Conservation (phyloP, 1,139 yeast genomes). For the Meyerozyma guilliermondii region DNA sequence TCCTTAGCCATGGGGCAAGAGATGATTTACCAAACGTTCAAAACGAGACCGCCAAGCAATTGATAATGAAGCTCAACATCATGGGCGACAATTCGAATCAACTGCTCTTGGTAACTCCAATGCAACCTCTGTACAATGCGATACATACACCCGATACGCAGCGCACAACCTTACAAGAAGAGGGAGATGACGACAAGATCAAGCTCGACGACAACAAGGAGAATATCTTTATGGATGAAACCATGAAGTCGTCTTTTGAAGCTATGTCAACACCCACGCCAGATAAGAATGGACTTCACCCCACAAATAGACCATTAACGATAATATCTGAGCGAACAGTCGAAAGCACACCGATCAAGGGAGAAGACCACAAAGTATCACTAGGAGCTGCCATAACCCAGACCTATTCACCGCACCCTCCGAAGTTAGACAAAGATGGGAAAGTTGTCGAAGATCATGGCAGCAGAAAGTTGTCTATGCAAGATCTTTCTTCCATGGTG, state of each 20-base stretch:
- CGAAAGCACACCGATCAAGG: conserved; percentile 25
- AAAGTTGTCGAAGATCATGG: conserved; percentile 13
- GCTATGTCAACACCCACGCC: conserved; percentile 25
- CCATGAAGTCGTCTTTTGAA: conserved; percentile 12
- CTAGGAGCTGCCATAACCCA: conserved; percentile 5
- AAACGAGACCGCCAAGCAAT: conserved; percentile 34
- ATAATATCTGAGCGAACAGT: conserved; percentile 34
- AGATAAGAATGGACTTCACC: conserved; percentile 2
- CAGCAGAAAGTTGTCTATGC: conserved; percentile 19
- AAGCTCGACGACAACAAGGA: conserved; percentile 38
- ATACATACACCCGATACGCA: conserved; percentile 46
- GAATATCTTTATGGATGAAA: conserved; percentile 33
- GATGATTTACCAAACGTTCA: conserved; percentile 40
- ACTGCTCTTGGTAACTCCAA: conserved; percentile 32
- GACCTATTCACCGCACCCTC: conserved; percentile 30
- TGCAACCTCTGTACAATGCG: conserved; percentile 22
- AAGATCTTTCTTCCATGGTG: conserved; percentile 35
- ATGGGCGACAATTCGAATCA: conserved; percentile 10
- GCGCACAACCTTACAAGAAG: conserved; percentile 41
- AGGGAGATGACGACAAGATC: conserved; percentile 21
- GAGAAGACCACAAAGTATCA: conserved; percentile 10
- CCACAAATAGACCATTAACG: conserved; percentile 28
- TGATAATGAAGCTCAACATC: conserved; percentile 16
- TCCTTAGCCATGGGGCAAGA: conserved; percentile 43
- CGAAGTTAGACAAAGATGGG: conserved; percentile 29